phyloP scores from a whole-genome alignment of 306 rosid genomes.

The Boehmeria nivea region DNA sequence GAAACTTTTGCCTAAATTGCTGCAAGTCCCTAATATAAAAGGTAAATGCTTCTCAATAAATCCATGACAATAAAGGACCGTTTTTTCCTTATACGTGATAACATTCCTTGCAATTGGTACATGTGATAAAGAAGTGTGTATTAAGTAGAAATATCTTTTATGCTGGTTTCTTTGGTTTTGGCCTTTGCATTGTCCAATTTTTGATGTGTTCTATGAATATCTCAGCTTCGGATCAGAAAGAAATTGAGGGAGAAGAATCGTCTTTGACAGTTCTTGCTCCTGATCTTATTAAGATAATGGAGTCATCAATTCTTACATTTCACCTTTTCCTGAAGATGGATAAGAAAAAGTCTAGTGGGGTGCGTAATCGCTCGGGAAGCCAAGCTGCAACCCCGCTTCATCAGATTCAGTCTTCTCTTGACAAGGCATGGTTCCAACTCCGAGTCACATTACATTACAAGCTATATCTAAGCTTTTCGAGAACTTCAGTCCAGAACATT shows the following conservation, averaged over 20 bases:
- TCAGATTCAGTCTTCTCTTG: conserved; percentile 67
- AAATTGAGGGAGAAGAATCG: conserved; percentile 46
- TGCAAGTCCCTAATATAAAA: conserved; percentile 78
- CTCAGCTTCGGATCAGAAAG: conserved; percentile 62
- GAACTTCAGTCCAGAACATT: too few relatives aligned
- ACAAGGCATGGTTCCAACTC: conserved; percentile 53
- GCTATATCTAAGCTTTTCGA: background rate
- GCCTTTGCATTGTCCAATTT: conserved; percentile 4
- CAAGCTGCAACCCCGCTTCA: conserved; percentile 64
- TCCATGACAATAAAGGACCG: too few relatives aligned
- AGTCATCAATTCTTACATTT: conserved; percentile 71
- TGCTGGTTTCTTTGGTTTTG: conserved; percentile 6
- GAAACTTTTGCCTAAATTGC: conserved; percentile 61
- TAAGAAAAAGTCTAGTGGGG: conserved; percentile 55
- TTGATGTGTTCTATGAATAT: conserved; percentile 14
- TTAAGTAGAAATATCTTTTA: background rate
- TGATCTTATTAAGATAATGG: conserved; percentile 63
- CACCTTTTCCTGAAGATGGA: conserved; percentile 74
- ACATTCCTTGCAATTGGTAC: background rate
- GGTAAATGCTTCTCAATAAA: conserved; percentile 31
- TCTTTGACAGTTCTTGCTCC: conserved; percentile 57
- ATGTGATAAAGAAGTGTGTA: too few relatives aligned
- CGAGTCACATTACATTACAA: background rate
- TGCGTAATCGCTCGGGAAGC: conserved; percentile 50
- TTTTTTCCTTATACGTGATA: background rate